Base-by-base conservation (phyloP, 495 filamentous ascomycete species). In the Penicillium goetzii region DNA sequence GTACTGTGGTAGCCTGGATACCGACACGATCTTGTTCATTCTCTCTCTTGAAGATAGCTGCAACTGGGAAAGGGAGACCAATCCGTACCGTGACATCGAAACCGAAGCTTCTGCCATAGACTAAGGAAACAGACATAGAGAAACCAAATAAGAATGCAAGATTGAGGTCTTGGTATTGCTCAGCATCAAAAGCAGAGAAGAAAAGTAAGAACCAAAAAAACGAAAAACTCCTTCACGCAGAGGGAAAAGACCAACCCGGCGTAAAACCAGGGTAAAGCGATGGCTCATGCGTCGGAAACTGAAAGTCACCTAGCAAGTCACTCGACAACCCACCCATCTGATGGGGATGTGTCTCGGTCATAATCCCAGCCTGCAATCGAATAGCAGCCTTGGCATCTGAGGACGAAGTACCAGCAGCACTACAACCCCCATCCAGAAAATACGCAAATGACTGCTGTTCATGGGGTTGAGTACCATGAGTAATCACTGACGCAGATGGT, bases 191-290 rank as follows among this genome's bases (percentile, higher is more conserved):
- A 14, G 15, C 32, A 23, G 50, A 40, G 52, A 38, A 26, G 6
- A 32, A 32, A 32, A 30, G 50, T 17, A 17, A 55, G 56, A 38
- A 26, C 33, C 60, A 17, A 21, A 30, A 25, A 4, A 17, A 50
- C 19, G 8, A 30, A 28, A 7, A 4, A 15, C 5, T 15, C 25
- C 23, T 15, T 41, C 68, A 49, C 8, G 36, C 69, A 41, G 70
- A 71, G 7, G 74, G 71, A 52, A 75, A 79, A 40, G 60, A 62
- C 76, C 76, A 79, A 21, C 64, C 66, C 23, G 76, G 57, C 14
- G 74, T 56, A 54, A 75, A 65, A 9, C 68, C 60, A 50, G 63
- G 65, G 38, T 75, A 77, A 36, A 70, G 66, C 12, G 68, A 56
- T 6, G 69, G 51, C 6, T 75, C 74, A n/a, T 70, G 67, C 1